Conservation (phyloP, 164 flowering plant genomes). For the Cinnamomum chago region DNA sequence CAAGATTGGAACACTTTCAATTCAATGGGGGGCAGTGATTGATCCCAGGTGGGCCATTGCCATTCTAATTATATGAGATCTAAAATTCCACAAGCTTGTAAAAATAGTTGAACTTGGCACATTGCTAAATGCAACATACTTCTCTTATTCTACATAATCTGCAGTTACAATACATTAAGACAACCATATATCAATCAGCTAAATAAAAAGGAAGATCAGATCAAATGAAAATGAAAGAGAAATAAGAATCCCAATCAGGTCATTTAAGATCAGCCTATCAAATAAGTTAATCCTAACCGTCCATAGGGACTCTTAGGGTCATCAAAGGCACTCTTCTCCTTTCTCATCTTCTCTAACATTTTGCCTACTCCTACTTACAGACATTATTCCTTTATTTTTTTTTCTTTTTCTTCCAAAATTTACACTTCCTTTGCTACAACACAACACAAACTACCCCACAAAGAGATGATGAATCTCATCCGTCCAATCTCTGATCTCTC, state of each 20-base stretch:
- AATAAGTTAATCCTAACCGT: slow-evolving; percentile 8
- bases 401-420: not conserved
- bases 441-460: not conserved
- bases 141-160: not conserved
- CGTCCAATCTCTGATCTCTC: slow-evolving; percentile 1
- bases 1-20: too few relatives aligned
- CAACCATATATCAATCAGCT: not conserved
- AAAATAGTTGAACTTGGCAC: not conserved
- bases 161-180: not conserved
- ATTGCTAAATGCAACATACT: not conserved
- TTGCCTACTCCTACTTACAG: not conserved
- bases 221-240: not conserved
- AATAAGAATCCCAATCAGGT: slow-evolving; percentile 2
- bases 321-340: not conserved
- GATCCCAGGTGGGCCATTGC: too few relatives aligned
- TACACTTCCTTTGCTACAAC: not conserved
- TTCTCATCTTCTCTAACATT: not conserved
- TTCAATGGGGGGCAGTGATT: too few relatives aligned
- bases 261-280: not conserved
- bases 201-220: not conserved
- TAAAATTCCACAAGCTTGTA: too few relatives aligned
- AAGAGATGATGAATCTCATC: not conserved
- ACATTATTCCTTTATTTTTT: not conserved
- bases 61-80: too few relatives aligned
- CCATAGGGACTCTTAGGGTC: not conserved